These are phyloP conservation scores for Yamadazyma insecticola DNA, from an alignment of 805 yeast genomes.

Conservation along the genomic window DNA sequence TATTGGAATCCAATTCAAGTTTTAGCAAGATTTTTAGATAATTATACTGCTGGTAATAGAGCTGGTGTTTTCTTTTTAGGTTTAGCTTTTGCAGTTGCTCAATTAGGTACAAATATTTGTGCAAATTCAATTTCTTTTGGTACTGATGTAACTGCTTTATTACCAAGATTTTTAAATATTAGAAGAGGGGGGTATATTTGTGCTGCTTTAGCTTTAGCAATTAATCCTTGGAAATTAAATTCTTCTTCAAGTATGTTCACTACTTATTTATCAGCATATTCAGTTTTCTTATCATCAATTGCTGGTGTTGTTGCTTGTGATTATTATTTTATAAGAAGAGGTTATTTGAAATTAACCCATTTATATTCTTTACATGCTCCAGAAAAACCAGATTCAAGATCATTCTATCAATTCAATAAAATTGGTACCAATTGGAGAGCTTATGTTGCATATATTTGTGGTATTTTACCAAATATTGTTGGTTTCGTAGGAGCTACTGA, in stretches of 20 bases:
- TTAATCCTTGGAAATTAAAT: constrained; percentile 41
- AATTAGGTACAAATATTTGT: constrained; percentile 38
- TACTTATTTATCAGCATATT: constrained; percentile 39
- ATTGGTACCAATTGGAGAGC: constrained; percentile 84
- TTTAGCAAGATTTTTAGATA: constrained; percentile 52
- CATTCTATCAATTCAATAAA: constrained; percentile 55
- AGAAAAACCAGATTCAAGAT: constrained; percentile 20
- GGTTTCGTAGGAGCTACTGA: constrained; percentile 86
- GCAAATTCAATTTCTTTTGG: constrained; percentile 41
- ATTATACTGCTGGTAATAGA: constrained; percentile 34
- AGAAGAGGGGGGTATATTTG: constrained; percentile 39
- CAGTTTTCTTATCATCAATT: constrained; percentile 40
- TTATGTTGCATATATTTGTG: constrained; percentile 70
- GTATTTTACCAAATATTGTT: constrained; percentile 77
- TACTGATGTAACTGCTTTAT: constrained; percentile 36
- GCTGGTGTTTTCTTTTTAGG: constrained; percentile 41
- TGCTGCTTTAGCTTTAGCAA: constrained; percentile 34
- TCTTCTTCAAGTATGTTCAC: constrained; percentile 36
- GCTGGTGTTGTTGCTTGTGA: constrained; percentile 41
- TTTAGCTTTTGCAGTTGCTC: constrained; percentile 37
- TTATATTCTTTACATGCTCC: constrained; percentile 49
- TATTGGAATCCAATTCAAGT: constrained; percentile 86
- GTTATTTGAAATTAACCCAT: constrained; percentile 58
- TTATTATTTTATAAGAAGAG: constrained; percentile 61
- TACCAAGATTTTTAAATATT: constrained; percentile 36